A percentile compares a stretch with the other conserved stretches of the same genome.
Conservation (phyloP, 2,329 filamentous ascomycete genomes). For the Leptoxyphium fumago region DNA sequence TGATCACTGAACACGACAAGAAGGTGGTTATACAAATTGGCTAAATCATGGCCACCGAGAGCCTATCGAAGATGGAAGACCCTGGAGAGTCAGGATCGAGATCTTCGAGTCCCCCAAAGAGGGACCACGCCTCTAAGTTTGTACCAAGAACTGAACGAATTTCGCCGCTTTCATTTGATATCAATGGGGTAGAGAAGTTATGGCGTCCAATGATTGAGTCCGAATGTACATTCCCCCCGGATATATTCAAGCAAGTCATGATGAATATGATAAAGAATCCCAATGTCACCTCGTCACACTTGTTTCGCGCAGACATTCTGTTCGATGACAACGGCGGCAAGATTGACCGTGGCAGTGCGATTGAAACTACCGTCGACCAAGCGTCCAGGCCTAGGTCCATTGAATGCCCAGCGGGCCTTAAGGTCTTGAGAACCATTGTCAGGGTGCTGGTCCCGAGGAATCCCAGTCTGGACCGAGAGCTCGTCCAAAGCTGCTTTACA, state of each 20-base stretch:
- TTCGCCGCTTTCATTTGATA: not conserved
- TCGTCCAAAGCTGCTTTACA: slow-evolving; percentile 74
- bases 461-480: slow-evolving; percentile 53
- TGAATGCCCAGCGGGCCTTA: slow-evolving; percentile 17
- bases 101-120: no score
- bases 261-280: slow-evolving; percentile 63
- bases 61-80: no score
- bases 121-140: not conserved
- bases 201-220: not conserved
- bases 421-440: slow-evolving; percentile 50
- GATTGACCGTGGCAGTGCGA: slow-evolving; percentile 14
- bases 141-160: not conserved
- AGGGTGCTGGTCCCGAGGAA: slow-evolving; percentile 73
- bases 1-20: no score
- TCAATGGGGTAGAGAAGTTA: not conserved
- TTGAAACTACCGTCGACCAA: slow-evolving; percentile 29
- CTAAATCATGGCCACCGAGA: no score
- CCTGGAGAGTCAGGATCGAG: no score
- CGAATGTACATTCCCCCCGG: slow-evolving; percentile 46
- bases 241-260: slow-evolving; percentile 53
- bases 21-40: no score
- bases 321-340: slow-evolving; percentile 31
- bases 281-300: slow-evolving; percentile 62
- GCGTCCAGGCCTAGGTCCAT: slow-evolving; percentile 32
- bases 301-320: slow-evolving; percentile 65